Base-by-base conservation (phyloP, 768 basidiomycete genomes). In the Xerocomellus chrysenteron region DNA sequence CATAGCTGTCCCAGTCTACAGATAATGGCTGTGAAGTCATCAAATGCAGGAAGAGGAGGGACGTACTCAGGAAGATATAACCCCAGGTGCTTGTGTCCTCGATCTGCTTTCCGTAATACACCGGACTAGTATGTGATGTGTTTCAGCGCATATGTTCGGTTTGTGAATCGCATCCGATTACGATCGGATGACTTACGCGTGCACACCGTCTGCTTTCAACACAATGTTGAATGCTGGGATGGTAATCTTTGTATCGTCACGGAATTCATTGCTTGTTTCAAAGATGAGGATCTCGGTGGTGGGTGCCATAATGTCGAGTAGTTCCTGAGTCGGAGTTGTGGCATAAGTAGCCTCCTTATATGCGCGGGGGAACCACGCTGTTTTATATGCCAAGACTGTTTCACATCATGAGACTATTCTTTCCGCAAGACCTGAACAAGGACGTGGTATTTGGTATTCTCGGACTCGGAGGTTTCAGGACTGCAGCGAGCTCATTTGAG, bases 1-100 rank as follows among this genome's bases (percentile, higher is more conserved):
- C 63, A 11, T 50, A 56, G 37, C 13, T 65, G 13, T 67, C 70
- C 68, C 68, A 70, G 50, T 72, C 70, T 72, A 28, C 10, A 13
- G 21, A 44, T 11, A 26, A 50, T 19, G 28, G 21, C 16, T 3
- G 13, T 46, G 5, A 51, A 16, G 19, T 44, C 14, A 28, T 40
- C 17, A 17, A 24, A 30, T 12, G 24, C 3, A 17, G n/a, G 26
- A 8, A 36, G 16, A 40, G 7, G 9, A 10, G 26, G 19, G 14
- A 49, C 65, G 17, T 51, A 68, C 67, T 57, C 43, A 68, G 48
- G 46, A 68, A 49, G 33, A 61, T 0, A 19, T 39, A 67, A 16
- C 50, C 65, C 17, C 7, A 28, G 10, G 49, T 61, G 30, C 17
- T 26, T 36, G 58, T 26, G 12, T 54, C n/a, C n/a, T 67, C 65